Percentiles rank a stretch among this genome's conserved stretches.
Conservation (phyloP, 2,329 filamentous ascomycete genomes). For the Exophiala aquamarina region DNA sequence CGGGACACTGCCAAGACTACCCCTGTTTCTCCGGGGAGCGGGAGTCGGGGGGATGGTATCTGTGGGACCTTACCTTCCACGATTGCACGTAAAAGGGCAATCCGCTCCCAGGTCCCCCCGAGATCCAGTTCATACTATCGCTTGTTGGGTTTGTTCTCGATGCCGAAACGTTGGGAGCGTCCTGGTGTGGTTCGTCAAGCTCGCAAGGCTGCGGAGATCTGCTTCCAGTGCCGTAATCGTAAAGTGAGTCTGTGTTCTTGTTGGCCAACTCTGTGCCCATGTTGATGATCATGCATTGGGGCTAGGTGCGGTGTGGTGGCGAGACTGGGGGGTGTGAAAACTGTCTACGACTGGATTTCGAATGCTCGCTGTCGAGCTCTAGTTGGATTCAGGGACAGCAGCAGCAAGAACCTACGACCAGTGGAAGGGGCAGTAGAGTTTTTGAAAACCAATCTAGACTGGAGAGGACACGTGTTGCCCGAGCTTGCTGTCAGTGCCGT, state of each 20-base stretch:
- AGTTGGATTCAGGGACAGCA: background rate
- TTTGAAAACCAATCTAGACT: background rate
- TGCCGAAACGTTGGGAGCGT: background rate
- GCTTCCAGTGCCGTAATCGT: background rate
- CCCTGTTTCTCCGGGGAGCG: background rate
- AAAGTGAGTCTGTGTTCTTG: background rate
- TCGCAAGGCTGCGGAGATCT: background rate
- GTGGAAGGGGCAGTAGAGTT: background rate
- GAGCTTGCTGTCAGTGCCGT: background rate
- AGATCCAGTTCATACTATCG: background rate
- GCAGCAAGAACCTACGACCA: background rate
- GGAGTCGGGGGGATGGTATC: background rate
- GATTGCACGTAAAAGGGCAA: too few relatives aligned
- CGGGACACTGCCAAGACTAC: background rate
- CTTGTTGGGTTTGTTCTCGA: background rate
- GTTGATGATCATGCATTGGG: background rate
- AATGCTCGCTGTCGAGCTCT: background rate
- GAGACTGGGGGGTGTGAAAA: background rate
- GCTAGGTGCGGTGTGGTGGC: background rate
- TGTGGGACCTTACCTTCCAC: background rate
- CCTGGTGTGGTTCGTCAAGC: background rate
- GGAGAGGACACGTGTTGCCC: background rate
- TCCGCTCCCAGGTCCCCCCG: background rate
- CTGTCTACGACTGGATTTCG: background rate
- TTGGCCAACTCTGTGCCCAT: background rate